Evolutionary conservation across 179 eudicot genomes (phyloP).

Genomic region (Carnegiea gigantea): DNA sequence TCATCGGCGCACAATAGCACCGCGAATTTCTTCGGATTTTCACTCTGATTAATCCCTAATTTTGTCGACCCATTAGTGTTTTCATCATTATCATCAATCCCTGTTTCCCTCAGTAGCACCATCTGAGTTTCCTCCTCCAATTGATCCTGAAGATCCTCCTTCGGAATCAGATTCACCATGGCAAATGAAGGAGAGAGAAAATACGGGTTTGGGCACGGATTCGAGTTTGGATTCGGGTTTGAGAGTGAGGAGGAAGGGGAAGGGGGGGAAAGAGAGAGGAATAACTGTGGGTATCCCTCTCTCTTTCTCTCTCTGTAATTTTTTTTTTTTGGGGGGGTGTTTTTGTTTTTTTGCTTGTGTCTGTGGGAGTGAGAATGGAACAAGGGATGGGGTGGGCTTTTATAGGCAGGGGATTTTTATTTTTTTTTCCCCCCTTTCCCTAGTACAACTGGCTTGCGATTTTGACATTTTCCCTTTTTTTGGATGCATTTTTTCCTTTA

Average conservation of each 20-base stretch:
- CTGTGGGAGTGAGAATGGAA: background rate
- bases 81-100: background rate
- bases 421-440: no score
- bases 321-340: background rate
- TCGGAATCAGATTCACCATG: conserved; percentile 35
- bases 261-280: conserved; percentile 11
- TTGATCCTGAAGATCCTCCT: conserved; percentile 4
- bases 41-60: background rate
- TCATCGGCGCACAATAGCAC: conserved; percentile 82
- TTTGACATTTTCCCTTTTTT: no score
- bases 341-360: background rate
- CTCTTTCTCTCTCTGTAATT: background rate
- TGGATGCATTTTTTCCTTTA: background rate
- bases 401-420: conserved; percentile 14
- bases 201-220: background rate
- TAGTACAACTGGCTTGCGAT: no score
- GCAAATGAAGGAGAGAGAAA: background rate
- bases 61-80: background rate
- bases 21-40: conserved; percentile 43
- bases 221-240: background rate
- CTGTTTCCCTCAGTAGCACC: background rate
- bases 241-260: background rate
- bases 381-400: background rate
- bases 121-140: conserved; percentile 9
- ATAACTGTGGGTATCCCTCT: background rate